Evolutionary conservation across 306 rosid genomes (phyloP).

Genomic region (Adenanthera pavonina): DNA sequence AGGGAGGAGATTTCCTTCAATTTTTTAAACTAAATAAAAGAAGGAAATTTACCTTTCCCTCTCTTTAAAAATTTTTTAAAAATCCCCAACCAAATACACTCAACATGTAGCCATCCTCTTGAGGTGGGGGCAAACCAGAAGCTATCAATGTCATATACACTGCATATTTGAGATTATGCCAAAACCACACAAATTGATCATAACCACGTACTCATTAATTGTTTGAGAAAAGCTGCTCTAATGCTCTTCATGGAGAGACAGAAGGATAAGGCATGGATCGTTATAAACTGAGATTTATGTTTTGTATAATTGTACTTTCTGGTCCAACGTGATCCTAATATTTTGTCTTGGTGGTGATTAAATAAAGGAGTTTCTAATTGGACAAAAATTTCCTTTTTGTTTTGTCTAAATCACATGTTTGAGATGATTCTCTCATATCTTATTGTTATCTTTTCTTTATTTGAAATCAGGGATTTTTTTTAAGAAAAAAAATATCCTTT

Average conservation of each 20-base stretch:
- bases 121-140: not conserved
- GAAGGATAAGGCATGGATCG: not conserved
- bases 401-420: not conserved
- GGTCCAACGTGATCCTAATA: not conserved
- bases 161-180: not conserved
- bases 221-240: not conserved
- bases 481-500: too few relatives aligned
- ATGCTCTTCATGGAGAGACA: not conserved
- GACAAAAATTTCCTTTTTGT: conserved; percentile 24
- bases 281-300: not conserved
- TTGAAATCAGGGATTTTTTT: too few relatives aligned
- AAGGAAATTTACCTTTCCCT: too few relatives aligned
- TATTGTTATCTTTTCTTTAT: too few relatives aligned
- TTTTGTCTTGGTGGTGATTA: not conserved
- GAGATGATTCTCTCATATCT: not conserved
- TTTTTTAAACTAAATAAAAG: too few relatives aligned
- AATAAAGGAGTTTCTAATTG: not conserved
- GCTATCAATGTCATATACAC: not conserved
- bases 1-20: too few relatives aligned
- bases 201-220: not conserved
- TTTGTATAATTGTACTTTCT: not conserved
- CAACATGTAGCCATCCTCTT: too few relatives aligned
- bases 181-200: not conserved
- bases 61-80: too few relatives aligned
- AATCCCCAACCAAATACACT: too few relatives aligned